Evolutionary conservation across 495 filamentous ascomycete genomes (phyloP), one percentile per base, ranked within the genome.

Genomic region (Aspergillus cristatus): DNA sequence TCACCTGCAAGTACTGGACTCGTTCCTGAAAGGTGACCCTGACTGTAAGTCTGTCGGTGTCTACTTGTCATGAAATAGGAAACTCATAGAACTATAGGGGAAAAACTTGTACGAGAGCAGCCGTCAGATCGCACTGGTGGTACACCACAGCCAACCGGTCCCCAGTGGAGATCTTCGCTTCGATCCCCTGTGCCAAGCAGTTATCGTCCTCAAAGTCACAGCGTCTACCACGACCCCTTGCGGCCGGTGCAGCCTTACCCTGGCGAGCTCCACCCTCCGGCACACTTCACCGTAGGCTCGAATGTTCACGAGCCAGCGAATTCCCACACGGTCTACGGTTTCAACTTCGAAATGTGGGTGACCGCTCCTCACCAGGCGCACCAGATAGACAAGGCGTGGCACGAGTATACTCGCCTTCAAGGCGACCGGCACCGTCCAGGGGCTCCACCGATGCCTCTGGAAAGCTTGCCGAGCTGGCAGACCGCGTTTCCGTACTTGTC

Each of bases 1-100:
- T 48, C 91, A 98, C 57, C 84, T 97, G 41, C 91, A 98, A 65
- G 90, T 96, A n/a, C 62, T 98, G 31, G 95, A 93, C 63, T 77
- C 76, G 10, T 84, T 88, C 50, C 68, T 90, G 43, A 68, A 71
- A 38, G 67, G 74, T 15, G 73, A 83, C 47, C 75, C 68, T 25
- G 70, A 70, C 47, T 67, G 62, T 67, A 47, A 60, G 62, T 51
- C n/a, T 24, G 20, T 4, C 8, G 20, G 20, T 4, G 8, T 30
- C n/a, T 26, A 14, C 15, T 16, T 8, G 8, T 32, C 12, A 8
- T 15, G 31, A 18, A 17, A 17, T n/a, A 22, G 18, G 18, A 15
- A n/a, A 34, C 20, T 8, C 31, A 35, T 4, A 3, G 13, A n/a
- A 12, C 17, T 14, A 7, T 24, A 67, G 65, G 63, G 62, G 62